phyloP scores from a whole-genome alignment of 176 grass and related monocot genomes.

The Ensete ventricosum region DNA sequence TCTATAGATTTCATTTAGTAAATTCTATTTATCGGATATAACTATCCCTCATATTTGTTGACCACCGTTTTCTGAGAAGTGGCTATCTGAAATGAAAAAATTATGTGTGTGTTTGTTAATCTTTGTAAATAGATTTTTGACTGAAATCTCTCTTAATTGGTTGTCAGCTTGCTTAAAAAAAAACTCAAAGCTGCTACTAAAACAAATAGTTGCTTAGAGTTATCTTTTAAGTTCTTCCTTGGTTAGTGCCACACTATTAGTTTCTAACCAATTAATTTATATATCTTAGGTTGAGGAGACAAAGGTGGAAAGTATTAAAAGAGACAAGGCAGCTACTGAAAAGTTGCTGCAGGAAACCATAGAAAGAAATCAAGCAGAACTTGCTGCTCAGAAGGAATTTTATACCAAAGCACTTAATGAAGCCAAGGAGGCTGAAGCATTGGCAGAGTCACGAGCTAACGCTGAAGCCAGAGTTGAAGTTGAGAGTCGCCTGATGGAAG shows the following conservation, averaged over 20 bases:
- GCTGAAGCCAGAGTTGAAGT: conserved; percentile 87
- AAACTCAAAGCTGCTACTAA: not conserved
- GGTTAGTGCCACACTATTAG: not conserved
- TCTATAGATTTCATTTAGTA: too few relatives aligned
- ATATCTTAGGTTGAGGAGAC: conserved; percentile 75
- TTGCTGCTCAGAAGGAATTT: conserved; percentile 96
- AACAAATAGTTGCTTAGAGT: not conserved
- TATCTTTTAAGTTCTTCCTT: not conserved
- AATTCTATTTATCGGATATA: too few relatives aligned
- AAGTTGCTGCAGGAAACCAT: conserved; percentile 98
- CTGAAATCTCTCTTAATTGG: too few relatives aligned
- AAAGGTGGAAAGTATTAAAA: conserved; percentile 93
- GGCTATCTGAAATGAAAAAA: too few relatives aligned
- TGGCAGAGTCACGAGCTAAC: conserved; percentile 89
- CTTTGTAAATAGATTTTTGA: too few relatives aligned
- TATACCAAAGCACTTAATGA: conserved; percentile 91
- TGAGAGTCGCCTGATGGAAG: conserved; percentile 78
- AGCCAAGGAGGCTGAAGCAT: conserved; percentile 91
- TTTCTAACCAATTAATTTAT: not conserved
- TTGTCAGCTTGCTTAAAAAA: too few relatives aligned
- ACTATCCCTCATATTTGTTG: too few relatives aligned
- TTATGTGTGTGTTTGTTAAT: too few relatives aligned
- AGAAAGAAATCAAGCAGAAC: conserved; percentile 94
- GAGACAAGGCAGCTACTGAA: conserved; percentile 86
- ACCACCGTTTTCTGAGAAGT: too few relatives aligned